Conservation (phyloP, 768 basidiomycete species). For the Suillus subluteus region DNA sequence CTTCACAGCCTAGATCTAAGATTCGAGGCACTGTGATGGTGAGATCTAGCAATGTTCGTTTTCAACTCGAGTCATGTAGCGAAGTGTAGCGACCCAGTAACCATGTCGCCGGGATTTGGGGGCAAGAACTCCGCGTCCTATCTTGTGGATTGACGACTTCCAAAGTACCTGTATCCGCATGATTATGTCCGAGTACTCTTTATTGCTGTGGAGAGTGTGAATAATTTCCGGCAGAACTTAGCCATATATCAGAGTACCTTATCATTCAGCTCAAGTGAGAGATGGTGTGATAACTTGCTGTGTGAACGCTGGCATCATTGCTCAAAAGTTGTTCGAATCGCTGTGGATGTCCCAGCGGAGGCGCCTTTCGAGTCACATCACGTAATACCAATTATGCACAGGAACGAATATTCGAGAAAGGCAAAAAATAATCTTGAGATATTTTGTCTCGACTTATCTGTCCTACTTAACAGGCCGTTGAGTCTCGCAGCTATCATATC, state of each 20-base stretch:
- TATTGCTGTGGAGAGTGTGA: conserved; percentile 6
- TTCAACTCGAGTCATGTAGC: background rate
- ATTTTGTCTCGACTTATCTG: background rate
- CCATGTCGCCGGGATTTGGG: background rate
- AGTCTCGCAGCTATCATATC: conserved; percentile 7
- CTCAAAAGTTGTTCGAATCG: background rate
- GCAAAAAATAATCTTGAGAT: background rate
- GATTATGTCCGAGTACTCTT: background rate
- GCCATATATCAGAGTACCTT: background rate
- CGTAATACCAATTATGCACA: background rate
- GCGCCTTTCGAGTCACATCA: conserved; percentile 5
- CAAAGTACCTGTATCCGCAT: conserved; percentile 6
- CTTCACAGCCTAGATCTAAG: conserved; percentile 13
- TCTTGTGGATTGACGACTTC: background rate
- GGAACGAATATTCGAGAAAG: background rate
- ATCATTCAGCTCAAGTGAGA: background rate
- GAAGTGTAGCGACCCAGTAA: background rate
- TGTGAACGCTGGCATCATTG: conserved; percentile 1
- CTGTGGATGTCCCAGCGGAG: background rate
- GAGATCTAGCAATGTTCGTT: conserved; percentile 8
- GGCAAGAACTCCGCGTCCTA: background rate
- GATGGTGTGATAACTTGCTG: background rate
- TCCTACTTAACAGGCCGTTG: background rate
- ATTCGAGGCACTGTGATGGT: background rate
- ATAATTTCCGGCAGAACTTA: background rate